Evolutionary conservation across 768 basidiomycete species (phyloP).

Genomic region (Pleurotus platypus): DNA sequence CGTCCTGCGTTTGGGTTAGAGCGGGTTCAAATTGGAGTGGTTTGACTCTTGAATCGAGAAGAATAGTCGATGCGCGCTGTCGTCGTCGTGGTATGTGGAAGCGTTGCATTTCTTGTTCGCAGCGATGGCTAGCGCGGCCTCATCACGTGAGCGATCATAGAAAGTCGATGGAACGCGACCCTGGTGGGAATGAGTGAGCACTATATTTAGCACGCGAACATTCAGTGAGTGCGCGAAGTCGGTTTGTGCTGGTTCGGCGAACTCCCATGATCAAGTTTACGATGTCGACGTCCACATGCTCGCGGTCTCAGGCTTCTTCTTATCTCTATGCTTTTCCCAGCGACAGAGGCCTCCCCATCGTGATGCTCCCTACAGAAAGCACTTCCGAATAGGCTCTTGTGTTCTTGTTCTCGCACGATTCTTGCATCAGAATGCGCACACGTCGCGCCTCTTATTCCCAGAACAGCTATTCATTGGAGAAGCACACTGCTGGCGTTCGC

Average conservation of each 20-base stretch:
- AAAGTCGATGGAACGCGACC: too few relatives aligned
- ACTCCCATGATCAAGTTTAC: constrained; percentile 4
- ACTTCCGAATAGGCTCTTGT: not conserved
- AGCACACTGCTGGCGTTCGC: too few relatives aligned
- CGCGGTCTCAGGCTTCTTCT: constrained; percentile 2
- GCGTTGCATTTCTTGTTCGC: not conserved
- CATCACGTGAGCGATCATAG: too few relatives aligned
- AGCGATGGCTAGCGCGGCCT: too few relatives aligned
- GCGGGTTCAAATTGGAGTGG: too few relatives aligned
- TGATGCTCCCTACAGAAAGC: not conserved
- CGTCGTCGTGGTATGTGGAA: too few relatives aligned
- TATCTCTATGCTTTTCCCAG: constrained; percentile 3
- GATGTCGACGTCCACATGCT: constrained; percentile 5
- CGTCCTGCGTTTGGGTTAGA: too few relatives aligned
- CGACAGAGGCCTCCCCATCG: not conserved
- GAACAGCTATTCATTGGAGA: too few relatives aligned
- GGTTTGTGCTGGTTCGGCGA: too few relatives aligned
- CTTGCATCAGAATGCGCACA: not conserved
- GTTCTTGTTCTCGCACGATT: not conserved
- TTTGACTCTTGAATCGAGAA: not conserved
- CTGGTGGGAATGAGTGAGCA: too few relatives aligned
- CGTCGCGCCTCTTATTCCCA: not conserved
- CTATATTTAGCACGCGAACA: too few relatives aligned
- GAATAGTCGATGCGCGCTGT: not conserved
- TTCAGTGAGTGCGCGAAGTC: too few relatives aligned